These are phyloP conservation scores for Cladosporium sp. DNA, from an alignment of 2,329 filamentous ascomycete species.

Conservation along the genomic window DNA sequence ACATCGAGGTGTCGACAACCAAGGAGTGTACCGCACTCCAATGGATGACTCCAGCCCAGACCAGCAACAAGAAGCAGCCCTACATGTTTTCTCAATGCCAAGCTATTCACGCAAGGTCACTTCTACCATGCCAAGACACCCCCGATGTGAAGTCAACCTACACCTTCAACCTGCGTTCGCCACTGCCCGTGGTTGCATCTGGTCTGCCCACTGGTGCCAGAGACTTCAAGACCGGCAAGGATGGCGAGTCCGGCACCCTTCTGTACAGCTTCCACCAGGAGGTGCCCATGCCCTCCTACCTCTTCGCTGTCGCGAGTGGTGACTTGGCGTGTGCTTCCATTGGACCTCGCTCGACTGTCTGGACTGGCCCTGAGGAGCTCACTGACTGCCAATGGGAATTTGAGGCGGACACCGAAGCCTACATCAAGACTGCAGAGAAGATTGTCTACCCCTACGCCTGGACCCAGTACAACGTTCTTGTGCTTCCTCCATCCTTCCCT, in stretches of 20 bases:
- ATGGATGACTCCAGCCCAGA: conserved; percentile 92
- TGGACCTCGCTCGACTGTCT: conserved; percentile 81
- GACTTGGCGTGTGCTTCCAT: conserved; percentile 85
- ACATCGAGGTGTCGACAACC: conserved; percentile 69
- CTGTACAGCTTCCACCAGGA: conserved; percentile 86
- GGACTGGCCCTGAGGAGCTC: conserved; percentile 85
- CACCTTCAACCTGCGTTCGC: conserved; percentile 82
- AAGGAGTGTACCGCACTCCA: conserved; percentile 87
- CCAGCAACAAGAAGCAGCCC: conserved; percentile 90
- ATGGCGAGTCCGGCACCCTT: conserved; percentile 57
- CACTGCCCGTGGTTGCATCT: conserved; percentile 87
- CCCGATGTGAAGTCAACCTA: conserved; percentile 97
- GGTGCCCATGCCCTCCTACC: conserved; percentile 89
- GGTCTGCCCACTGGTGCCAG: conserved; percentile 65
- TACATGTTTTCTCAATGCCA: conserved; percentile 99
- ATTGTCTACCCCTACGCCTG: conserved; percentile 86
- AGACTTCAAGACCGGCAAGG: conserved; percentile 53
- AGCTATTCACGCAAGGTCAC: conserved; percentile 88
- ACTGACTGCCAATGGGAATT: conserved; percentile 86
- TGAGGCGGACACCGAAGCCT: conserved; percentile 86
- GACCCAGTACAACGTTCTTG: conserved; percentile 92
- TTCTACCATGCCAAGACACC: conserved; percentile 97
- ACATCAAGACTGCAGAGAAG: conserved; percentile 80
- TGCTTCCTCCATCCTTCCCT: conserved; percentile 86
- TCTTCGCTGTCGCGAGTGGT: conserved; percentile 86